Evolutionary conservation across 164 flowering plant genomes (phyloP), one percentile per base, ranked within the genome.

Genomic region (Warburgia ugandensis): DNA sequence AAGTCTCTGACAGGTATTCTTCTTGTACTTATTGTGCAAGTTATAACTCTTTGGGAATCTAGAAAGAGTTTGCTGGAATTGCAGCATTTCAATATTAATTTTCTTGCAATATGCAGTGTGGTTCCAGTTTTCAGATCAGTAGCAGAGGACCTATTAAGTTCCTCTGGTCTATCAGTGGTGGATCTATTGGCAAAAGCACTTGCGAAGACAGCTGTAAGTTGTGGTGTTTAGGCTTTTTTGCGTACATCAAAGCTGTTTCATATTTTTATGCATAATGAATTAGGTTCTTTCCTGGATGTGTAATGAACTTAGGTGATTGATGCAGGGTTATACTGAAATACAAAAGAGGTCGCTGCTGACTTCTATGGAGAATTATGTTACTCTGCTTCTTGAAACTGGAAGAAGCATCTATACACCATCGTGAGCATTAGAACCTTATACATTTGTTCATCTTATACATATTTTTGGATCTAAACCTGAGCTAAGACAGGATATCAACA

Each of bases 151-250:
- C 73, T 94, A 11, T 55, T 94, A 58, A 70, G 68, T 27, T 61
- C 69, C 14, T 77, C 95, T 50, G 77, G 78, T 50, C 61, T 86
- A 36, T 79, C 97, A 46, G 73, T 84, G 0, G 84, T 73, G 11
- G 99, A 89, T 5, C 62, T 94, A 28, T 86, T 94, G 52, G 83
- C 99, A 2, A 94, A 94, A 67, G 99, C 96, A 48, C 85, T 92
- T 55, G 99, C 99, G 11, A 83, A 84, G 50, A 77, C 86, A 49
- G 73, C 83, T 65, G 99, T 90, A 57, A 67, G 96, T 70, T 27
- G 22, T 39, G 11, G 1, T 12, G 1, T 29, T 13, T 33, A 7
- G 29, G 26, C 21, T 23, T 41, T n/a, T 45, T 26, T 44, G 5
- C 22, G 32, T 28, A 28, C 21, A n/a, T 28, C 22, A 27, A 13